These are phyloP conservation scores for Daldinia concentrica DNA, from an alignment of 495 filamentous ascomycete species.

Conservation along the genomic window DNA sequence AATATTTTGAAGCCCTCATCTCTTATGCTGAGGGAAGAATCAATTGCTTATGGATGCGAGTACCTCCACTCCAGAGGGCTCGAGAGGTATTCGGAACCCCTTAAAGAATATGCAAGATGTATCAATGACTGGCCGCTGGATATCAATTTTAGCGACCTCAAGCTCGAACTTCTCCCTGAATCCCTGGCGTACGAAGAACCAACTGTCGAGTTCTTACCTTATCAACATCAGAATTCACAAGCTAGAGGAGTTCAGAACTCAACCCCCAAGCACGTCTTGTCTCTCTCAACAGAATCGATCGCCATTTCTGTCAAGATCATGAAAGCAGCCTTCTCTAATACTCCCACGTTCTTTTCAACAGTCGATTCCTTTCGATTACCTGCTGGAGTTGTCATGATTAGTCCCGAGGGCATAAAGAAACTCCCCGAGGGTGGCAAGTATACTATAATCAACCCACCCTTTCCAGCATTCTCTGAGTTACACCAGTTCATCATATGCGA, in stretches of 20 bases:
- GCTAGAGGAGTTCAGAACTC: neutral
- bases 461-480: neutral
- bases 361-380: constrained; percentile 1
- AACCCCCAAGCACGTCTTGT: neutral
- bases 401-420: neutral
- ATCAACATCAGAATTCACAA: neutral
- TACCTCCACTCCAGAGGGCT: neutral
- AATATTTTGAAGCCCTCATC: neutral
- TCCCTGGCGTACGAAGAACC: neutral
- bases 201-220: neutral
- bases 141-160: neutral
- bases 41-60: constrained; percentile 1
- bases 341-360: neutral
- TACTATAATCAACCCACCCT: neutral
- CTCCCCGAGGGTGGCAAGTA: constrained; percentile 5
- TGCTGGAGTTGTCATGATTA: neutral
- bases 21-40: neutral
- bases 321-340: neutral
- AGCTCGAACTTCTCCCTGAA: neutral
- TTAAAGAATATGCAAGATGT: neutral
- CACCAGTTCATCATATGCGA: neutral
- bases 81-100: neutral
- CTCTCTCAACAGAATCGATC: neutral
- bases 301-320: neutral
- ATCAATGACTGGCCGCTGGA: neutral